phyloP scores from a whole-genome alignment of 2,329 filamentous ascomycete genomes.

The Fusarium tuaranense region DNA sequence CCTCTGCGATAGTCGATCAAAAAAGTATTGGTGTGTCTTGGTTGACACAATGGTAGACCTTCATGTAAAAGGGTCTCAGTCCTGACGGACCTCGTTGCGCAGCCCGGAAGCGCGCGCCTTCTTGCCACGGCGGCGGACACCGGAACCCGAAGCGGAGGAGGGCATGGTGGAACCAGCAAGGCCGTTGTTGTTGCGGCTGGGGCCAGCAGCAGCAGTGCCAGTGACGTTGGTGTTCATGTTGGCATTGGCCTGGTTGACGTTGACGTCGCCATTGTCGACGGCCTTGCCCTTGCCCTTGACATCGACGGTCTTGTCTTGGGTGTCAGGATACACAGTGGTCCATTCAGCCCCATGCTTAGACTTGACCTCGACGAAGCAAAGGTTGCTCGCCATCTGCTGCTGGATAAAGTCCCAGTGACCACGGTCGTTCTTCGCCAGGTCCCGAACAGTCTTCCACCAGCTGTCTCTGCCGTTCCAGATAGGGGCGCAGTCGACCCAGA shows the following conservation, averaged over 20 bases:
- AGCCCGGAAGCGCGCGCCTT: conserved; percentile 16
- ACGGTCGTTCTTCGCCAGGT: conserved; percentile 9
- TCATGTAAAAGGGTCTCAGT: not conserved
- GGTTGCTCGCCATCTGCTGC: conserved; percentile 34
- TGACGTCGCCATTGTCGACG: not conserved
- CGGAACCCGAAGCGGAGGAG: conserved; percentile 8
- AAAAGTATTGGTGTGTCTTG: not conserved
- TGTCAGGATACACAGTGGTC: conserved; percentile 15
- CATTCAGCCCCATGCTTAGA: conserved; percentile 32
- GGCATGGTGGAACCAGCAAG: not conserved
- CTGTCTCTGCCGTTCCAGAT: not conserved
- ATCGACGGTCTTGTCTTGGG: not conserved
- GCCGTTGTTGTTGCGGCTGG: not conserved
- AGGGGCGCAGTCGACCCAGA: conserved; percentile 27
- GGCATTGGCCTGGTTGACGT: not conserved
- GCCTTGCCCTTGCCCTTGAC: not conserved
- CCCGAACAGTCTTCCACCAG: conserved; percentile 30
- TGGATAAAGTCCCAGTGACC: conserved; percentile 31
- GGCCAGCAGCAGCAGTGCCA: not conserved
- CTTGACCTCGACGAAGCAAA: conserved; percentile 36
- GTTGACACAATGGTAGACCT: not conserved
- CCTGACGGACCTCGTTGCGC: conserved; percentile 20
- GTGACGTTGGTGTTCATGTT: not conserved
- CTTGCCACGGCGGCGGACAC: conserved; percentile 7
- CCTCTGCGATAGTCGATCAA: not conserved